Conservation (phyloP, 768 basidiomycete genomes). For the Lactarius quietus region DNA sequence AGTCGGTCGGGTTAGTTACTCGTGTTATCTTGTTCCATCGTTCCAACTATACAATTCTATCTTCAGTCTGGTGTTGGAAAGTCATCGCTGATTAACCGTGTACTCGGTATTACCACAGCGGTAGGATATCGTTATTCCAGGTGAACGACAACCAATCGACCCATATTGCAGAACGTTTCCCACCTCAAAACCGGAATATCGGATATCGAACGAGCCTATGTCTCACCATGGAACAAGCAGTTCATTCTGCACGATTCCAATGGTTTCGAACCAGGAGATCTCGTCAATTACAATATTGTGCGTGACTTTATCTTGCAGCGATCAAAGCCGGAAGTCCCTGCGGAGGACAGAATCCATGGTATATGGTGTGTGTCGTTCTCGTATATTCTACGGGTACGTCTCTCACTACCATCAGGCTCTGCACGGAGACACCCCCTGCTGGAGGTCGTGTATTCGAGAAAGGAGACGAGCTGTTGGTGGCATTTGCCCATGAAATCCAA, state of each 20-base stretch:
- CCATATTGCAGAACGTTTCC: neutral
- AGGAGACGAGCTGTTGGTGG: neutral
- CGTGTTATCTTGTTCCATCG: no score
- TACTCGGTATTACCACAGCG: neutral
- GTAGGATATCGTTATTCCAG: neutral
- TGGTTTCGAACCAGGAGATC: neutral
- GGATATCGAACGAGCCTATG: neutral
- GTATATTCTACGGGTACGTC: neutral
- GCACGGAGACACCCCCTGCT: neutral
- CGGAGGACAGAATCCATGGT: neutral
- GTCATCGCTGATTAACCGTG: slow-evolving; percentile 1
- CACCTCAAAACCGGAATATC: neutral
- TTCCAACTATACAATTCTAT: neutral
- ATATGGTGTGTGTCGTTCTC: neutral
- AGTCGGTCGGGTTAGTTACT: no score
- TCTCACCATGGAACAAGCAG: neutral
- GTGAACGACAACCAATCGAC: neutral
- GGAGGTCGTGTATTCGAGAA: neutral
- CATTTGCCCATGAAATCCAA: neutral
- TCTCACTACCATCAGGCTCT: neutral
- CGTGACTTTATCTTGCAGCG: neutral
- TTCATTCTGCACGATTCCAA: neutral
- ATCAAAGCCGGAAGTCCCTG: neutral
- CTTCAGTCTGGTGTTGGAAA: slow-evolving; percentile 1
- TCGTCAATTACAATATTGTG: neutral